Evolutionary conservation across 306 rosid genomes (phyloP).

Genomic region (Vigna trinervia): DNA sequence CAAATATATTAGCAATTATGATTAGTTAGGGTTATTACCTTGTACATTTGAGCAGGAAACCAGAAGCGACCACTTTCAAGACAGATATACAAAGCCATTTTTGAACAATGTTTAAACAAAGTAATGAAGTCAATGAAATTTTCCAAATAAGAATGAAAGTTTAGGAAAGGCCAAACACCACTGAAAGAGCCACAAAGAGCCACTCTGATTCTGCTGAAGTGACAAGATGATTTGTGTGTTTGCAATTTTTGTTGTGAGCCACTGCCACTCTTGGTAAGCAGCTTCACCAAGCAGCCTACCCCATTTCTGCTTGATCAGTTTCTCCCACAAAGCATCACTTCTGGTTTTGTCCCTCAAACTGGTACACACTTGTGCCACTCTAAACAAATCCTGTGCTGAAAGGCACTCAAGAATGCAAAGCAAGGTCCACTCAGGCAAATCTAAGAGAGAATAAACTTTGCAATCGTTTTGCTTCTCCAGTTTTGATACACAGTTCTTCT

Average conservation of each 20-base stretch:
- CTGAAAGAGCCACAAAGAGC: constrained; percentile 36
- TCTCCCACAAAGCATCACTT: constrained; percentile 42
- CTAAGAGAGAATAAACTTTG: constrained; percentile 36
- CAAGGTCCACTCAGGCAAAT: constrained; percentile 31
- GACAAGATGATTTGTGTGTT: not conserved
- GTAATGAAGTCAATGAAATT: not conserved
- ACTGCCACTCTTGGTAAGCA: constrained; percentile 51
- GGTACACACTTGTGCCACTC: constrained; percentile 38
- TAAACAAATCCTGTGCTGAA: constrained; percentile 42
- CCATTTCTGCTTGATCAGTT: constrained; percentile 32
- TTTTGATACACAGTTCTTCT: not conserved
- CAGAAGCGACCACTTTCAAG: constrained; percentile 71
- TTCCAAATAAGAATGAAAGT: constrained; percentile 36
- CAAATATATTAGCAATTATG: not conserved
- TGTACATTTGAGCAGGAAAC: constrained; percentile 77
- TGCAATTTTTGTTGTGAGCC: constrained; percentile 20
- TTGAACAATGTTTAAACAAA: constrained; percentile 51
- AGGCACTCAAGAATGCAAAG: constrained; percentile 42
- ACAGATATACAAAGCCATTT: constrained; percentile 61
- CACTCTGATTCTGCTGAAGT: constrained; percentile 12
- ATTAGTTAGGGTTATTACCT: constrained; percentile 46
- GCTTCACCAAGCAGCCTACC: constrained; percentile 43
- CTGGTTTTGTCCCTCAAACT: constrained; percentile 7
- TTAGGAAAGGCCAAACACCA: constrained; percentile 40
- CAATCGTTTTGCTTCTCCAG: constrained; percentile 24